Conservation (phyloP, 352 stramenopile species). For the Plasmopara viticola region DNA sequence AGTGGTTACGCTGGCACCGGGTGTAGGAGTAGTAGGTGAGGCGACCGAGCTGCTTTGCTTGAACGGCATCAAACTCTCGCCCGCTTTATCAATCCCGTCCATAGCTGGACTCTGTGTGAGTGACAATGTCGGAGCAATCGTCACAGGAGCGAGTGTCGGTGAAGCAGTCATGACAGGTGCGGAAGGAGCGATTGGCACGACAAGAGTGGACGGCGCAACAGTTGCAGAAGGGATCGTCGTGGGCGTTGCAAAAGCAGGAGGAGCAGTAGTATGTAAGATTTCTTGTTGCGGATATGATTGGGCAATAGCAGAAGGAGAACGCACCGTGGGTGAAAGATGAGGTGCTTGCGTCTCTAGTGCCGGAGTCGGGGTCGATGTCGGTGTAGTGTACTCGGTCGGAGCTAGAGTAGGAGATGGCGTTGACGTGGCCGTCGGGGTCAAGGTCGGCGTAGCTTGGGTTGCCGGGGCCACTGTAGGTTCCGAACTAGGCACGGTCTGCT, state of each 20-base stretch:
- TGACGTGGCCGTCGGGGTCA: background rate
- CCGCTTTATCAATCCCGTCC: too few species aligned
- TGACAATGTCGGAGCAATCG: constrained; percentile 11
- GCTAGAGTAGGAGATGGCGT: constrained; percentile 6
- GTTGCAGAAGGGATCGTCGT: constrained; percentile 14
- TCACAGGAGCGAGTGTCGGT: constrained; percentile 10
- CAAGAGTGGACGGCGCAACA: constrained; percentile 5
- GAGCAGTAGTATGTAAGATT: constrained; percentile 17
- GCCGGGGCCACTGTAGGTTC: background rate
- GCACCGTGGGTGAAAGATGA: constrained; percentile 19
- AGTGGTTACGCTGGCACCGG: background rate
- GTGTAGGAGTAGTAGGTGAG: background rate
- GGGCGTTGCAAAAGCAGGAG: constrained; percentile 13
- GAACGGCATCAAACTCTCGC: constrained; percentile 3
- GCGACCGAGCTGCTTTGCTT: background rate
- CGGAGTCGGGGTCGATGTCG: constrained; percentile 10
- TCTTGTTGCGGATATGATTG: constrained; percentile 15
- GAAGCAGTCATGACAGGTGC: constrained; percentile 11
- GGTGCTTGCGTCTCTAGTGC: constrained; percentile 20
- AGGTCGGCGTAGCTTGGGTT: background rate
- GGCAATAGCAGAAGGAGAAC: constrained; percentile 20
- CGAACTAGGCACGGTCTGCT: constrained; percentile 11
- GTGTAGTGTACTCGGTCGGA: constrained; percentile 7
- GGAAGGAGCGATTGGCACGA: constrained; percentile 9
- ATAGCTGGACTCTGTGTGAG: constrained; percentile 4